Base-by-base conservation (phyloP, 192 early-diverging fungal species). In the Rhizophagus clarus region DNA sequence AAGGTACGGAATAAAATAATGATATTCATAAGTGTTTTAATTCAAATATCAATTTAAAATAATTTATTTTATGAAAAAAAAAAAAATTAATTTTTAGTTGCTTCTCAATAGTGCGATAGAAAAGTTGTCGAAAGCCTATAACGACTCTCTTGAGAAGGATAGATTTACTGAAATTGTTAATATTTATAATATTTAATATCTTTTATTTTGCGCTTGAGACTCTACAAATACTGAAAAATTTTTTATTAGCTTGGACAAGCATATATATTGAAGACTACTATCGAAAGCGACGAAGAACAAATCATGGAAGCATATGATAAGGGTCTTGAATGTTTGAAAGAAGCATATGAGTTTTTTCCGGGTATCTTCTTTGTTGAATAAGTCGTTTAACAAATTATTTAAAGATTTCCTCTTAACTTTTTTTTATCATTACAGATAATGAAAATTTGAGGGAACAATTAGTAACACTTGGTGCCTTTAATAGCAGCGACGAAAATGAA, bases 241-340 rank as follows among this genome's bases (percentile, higher is more conserved):
- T n/a, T 8, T 11, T 24, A 40, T 10, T 51, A 86, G 85, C 75
- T 86, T 68, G 85, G 85, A 17, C 83, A 86, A 77, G 83, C 81
- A 26, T 86, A 81, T 74, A 72, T 86, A 37, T 82, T 86, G 81
- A 80, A 82, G 71, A 74, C 81, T 32, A 80, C 68, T 45, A 56
- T 87, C 42, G 81, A 83, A 40, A 82, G 78, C 15, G 89, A 91
- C 47, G 90, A 91, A 24, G 89, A 91, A 22, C 51, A 79, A 60
- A 85, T 84, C 11, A 83, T 91, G 40, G 79, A 81, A n/a, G 84
- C 87, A 3, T 88, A 84, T 74, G 89, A 90, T 42, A 56, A 79
- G 14, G 90, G 88, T 7, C 82, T 82, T 9, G 83, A 85, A 22
- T 83, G 84, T 37, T 86, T 91, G 7, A 71, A 79, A 26, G 74